Evolutionary conservation across 1,139 yeast species (phyloP).

Genomic region (Pichia sp.): DNA sequence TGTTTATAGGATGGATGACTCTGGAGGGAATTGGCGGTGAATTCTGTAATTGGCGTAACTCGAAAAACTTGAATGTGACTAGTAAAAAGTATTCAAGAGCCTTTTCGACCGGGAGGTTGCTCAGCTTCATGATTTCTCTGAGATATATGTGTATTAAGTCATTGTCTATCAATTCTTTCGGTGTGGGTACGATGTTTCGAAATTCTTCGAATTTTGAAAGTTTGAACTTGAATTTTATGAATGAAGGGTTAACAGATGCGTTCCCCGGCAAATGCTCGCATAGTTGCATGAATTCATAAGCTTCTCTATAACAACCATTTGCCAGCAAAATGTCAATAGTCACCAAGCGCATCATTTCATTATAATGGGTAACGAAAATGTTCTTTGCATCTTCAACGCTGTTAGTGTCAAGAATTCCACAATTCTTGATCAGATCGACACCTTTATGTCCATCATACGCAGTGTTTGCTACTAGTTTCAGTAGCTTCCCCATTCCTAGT

Average conservation of each 20-base stretch:
- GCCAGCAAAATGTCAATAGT: conserved; percentile 10
- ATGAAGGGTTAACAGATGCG: neutral
- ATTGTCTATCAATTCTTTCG: conserved; percentile 1
- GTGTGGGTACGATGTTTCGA: neutral
- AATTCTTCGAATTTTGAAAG: conserved; percentile 7
- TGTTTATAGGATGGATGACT: conserved; percentile 4
- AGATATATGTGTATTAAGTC: conserved; percentile 9
- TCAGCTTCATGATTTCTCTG: conserved; percentile 5
- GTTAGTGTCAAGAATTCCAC: conserved; percentile 9
- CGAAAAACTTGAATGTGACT: conserved; percentile 5
- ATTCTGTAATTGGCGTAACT: neutral
- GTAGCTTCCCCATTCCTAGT: conserved; percentile 9
- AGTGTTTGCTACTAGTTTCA: conserved; percentile 5
- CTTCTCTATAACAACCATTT: conserved; percentile 5
- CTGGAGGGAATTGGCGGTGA: neutral
- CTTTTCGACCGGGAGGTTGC: conserved; percentile 1
- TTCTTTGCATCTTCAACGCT: neutral
- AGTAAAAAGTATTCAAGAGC: conserved; percentile 9
- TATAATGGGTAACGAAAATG: conserved; percentile 5
- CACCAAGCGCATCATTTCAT: conserved; percentile 8
- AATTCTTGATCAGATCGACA: conserved; percentile 8
- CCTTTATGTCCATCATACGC: conserved; percentile 8
- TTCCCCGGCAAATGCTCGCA: neutral
- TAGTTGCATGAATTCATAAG: conserved; percentile 3
- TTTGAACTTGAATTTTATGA: conserved; percentile 7